phyloP scores from a whole-genome alignment of 495 filamentous ascomycete genomes.

The Neurospora cerealis region DNA sequence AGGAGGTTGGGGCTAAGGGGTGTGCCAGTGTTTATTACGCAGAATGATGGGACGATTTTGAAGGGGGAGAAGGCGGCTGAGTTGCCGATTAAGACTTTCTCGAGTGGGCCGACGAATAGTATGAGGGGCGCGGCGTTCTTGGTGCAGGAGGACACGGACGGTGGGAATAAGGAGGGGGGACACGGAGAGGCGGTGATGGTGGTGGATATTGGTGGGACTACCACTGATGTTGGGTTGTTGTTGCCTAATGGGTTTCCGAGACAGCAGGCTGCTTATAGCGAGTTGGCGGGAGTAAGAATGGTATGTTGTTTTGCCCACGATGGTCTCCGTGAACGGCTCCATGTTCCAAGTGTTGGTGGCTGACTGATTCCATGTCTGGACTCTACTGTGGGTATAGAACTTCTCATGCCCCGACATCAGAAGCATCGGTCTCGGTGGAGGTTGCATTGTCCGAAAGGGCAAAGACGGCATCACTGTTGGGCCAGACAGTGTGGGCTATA shows the following conservation, averaged over 20 bases:
- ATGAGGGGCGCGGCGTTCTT: slow-evolving; percentile 48
- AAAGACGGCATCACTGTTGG: slow-evolving; percentile 31
- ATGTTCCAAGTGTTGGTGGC: neutral
- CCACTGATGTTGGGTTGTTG: slow-evolving; percentile 34
- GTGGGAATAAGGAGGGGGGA: neutral
- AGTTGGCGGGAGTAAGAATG: slow-evolving; percentile 35
- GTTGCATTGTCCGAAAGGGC: slow-evolving; percentile 33
- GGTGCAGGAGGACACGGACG: slow-evolving; percentile 13
- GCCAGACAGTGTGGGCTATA: slow-evolving; percentile 47
- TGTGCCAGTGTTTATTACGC: slow-evolving; percentile 41
- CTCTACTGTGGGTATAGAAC: slow-evolving; percentile 15
- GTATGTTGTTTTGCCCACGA: neutral
- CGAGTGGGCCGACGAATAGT: slow-evolving; percentile 45
- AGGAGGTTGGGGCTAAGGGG: slow-evolving; percentile 35
- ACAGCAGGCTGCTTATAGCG: slow-evolving; percentile 32
- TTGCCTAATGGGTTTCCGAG: slow-evolving; percentile 35
- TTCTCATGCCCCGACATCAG: slow-evolving; percentile 39
- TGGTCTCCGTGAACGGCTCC: neutral
- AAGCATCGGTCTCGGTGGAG: slow-evolving; percentile 45
- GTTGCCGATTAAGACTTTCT: slow-evolving; percentile 46
- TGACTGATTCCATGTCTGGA: neutral
- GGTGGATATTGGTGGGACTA: slow-evolving; percentile 43
- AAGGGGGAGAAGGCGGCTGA: slow-evolving; percentile 35
- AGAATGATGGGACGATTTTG: slow-evolving; percentile 47
- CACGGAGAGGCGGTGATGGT: slow-evolving; percentile 29